These are phyloP conservation scores for Aspergillus japonicus DNA, from an alignment of 2,329 filamentous ascomycete species.

Conservation along the genomic window DNA sequence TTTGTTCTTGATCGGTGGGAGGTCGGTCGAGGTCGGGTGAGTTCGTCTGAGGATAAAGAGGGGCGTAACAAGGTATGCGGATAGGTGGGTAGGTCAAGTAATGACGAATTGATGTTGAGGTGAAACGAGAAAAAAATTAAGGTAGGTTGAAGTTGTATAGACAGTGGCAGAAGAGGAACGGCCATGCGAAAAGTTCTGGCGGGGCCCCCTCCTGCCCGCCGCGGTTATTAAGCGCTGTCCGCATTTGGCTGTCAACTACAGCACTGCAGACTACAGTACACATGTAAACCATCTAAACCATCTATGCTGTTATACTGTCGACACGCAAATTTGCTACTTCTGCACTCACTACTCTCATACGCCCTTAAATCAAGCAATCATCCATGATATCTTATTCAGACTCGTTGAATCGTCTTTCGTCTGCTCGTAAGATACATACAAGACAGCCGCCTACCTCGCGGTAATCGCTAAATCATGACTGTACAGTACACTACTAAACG, in stretches of 20 bases:
- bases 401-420: background rate
- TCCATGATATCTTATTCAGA: background rate
- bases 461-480: slow-evolving; percentile 1
- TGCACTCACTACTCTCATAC: no score
- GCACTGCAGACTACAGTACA: no score
- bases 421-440: background rate
- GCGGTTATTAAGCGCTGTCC: no score
- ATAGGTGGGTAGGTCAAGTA: background rate
- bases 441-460: background rate
- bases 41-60: background rate
- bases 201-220: background rate
- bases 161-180: background rate
- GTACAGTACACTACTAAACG: slow-evolving; percentile 1
- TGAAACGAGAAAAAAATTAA: background rate
- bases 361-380: no score
- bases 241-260: no score
- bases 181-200: background rate
- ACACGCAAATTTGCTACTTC: no score
- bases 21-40: background rate
- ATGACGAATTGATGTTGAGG: background rate
- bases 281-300: no score
- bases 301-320: no score
- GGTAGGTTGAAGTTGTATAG: background rate
- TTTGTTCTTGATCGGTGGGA: background rate
- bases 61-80: background rate